Conservation (phyloP, 2,329 filamentous ascomycete species). For the Fusarium tuaranense region DNA sequence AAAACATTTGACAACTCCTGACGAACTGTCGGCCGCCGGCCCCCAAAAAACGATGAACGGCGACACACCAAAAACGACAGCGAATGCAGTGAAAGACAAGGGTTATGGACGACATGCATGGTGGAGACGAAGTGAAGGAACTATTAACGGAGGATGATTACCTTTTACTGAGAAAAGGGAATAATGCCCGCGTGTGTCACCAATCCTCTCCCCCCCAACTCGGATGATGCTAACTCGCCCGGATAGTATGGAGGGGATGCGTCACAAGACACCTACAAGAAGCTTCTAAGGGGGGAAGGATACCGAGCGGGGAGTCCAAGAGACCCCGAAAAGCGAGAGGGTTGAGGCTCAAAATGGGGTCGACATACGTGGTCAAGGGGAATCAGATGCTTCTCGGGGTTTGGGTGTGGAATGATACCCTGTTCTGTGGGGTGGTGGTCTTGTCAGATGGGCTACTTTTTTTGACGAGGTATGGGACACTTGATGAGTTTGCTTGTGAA, state of each 20-base stretch:
- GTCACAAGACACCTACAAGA: conserved; percentile 8
- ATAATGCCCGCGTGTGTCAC: not conserved
- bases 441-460: not conserved
- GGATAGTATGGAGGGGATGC: not conserved
- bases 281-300: not conserved
- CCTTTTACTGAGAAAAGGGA: not conserved
- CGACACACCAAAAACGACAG: conserved; percentile 17
- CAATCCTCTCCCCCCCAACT: not conserved
- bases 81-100: conserved; percentile 30
- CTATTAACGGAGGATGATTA: not conserved
- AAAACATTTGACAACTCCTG: not conserved
- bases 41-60: conserved; percentile 19
- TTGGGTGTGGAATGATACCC: not conserved
- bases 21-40: conserved; percentile 1
- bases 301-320: conserved; percentile 12
- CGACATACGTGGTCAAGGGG: not conserved
- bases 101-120: conserved; percentile 1
- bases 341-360: conserved; percentile 27
- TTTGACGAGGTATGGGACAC: not conserved
- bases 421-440: not conserved
- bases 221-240: not conserved
- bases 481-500: not conserved
- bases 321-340: conserved; percentile 23
- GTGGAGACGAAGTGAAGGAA: not conserved
- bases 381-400: not conserved